phyloP scores from a whole-genome alignment of 2,329 filamentous ascomycete genomes.

The Colletotrichum horii region DNA sequence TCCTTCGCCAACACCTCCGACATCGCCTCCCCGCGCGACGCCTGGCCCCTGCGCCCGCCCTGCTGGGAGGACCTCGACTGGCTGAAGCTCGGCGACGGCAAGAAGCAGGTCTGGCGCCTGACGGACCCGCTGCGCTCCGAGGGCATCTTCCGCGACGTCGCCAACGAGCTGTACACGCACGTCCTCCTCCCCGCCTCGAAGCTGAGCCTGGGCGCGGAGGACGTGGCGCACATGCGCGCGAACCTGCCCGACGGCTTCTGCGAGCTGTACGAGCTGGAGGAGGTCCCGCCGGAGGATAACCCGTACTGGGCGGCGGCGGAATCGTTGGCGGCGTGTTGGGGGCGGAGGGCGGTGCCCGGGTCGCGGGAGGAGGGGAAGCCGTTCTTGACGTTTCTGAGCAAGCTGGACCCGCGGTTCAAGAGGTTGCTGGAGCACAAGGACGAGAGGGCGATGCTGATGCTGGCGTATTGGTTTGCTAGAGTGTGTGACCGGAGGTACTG shows the following conservation, averaged over 20 bases:
- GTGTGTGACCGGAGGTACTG: conserved; percentile 44
- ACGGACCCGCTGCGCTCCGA: conserved; percentile 52
- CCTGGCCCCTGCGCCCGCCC: conserved; percentile 60
- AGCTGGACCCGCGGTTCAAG: conserved; percentile 48
- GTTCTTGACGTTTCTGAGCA: conserved; percentile 52
- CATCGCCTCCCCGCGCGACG: conserved; percentile 42
- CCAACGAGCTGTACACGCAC: background rate
- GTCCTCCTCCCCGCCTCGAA: conserved; percentile 12
- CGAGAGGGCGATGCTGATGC: conserved; percentile 54
- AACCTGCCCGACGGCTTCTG: conserved; percentile 37
- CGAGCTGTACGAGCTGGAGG: conserved; percentile 29
- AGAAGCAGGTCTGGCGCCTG: conserved; percentile 57
- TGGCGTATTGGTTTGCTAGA: conserved; percentile 63
- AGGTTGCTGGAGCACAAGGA: conserved; percentile 55
- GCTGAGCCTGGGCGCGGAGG: conserved; percentile 23
- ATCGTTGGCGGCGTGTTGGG: background rate
- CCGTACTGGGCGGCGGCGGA: conserved; percentile 37
- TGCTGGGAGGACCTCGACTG: conserved; percentile 57
- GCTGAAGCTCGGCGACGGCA: conserved; percentile 62
- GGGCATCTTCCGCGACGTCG: conserved; percentile 47
- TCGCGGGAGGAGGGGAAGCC: conserved; percentile 32
- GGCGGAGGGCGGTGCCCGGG: background rate
- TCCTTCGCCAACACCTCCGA: conserved; percentile 49
- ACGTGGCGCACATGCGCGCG: background rate
- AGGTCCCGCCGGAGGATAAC: conserved; percentile 27